A percentile compares a stretch with the other conserved stretches of the same genome.
phyloP scores from a whole-genome alignment of 2,329 filamentous ascomycete genomes.

The Fusarium buxicola region DNA sequence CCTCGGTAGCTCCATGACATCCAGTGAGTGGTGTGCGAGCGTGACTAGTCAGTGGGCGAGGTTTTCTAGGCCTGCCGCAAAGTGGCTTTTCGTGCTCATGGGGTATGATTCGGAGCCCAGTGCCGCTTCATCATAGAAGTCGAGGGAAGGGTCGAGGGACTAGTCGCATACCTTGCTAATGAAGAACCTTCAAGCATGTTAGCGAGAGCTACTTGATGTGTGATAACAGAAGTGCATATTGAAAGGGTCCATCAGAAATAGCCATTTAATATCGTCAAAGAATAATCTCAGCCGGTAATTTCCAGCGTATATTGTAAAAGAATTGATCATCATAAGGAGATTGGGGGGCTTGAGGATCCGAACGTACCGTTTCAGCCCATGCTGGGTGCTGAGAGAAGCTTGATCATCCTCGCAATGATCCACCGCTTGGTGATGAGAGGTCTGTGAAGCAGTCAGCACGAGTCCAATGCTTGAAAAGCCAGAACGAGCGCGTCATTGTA shows the following conservation, averaged over 20 bases:
- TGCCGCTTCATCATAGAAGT: slow-evolving; percentile 86
- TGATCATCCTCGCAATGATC: slow-evolving; percentile 41
- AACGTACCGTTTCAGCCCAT: slow-evolving; percentile 49
- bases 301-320: slow-evolving; percentile 79
- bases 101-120: slow-evolving; percentile 86
- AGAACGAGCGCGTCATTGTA: slow-evolving; percentile 37
- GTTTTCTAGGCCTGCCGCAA: slow-evolving; percentile 99
- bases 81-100: slow-evolving; percentile 87
- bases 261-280: slow-evolving; percentile 87
- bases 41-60: slow-evolving; percentile 87
- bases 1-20: slow-evolving; percentile 23
- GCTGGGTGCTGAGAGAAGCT: slow-evolving; percentile 1
- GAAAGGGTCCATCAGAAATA: slow-evolving; percentile 74
- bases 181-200: slow-evolving; percentile 43
- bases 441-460: slow-evolving; percentile 46
- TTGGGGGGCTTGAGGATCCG: background rate
- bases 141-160: slow-evolving; percentile 31
- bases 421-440: slow-evolving; percentile 45
- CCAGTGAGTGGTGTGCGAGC: slow-evolving; percentile 19
- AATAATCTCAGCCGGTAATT: slow-evolving; percentile 92
- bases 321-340: slow-evolving; percentile 70
- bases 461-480: slow-evolving; percentile 20
- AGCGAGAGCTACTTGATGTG: slow-evolving; percentile 42
- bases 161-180: slow-evolving; percentile 51
- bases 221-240: slow-evolving; percentile 20